These are phyloP conservation scores for Quercus wislizeni DNA, from an alignment of 306 rosid species.

Conservation along the genomic window DNA sequence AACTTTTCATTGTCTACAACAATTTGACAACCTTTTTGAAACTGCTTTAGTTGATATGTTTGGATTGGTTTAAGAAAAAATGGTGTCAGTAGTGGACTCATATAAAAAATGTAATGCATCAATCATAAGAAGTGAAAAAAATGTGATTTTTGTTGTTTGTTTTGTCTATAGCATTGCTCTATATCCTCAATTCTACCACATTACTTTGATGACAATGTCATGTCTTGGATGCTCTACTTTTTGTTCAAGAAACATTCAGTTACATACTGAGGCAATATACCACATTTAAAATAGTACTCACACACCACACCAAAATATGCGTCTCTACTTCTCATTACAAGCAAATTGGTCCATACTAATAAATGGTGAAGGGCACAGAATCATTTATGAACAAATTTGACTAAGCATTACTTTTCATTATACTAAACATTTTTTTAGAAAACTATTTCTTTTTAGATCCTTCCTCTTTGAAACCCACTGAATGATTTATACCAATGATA, in stretches of 20 bases:
- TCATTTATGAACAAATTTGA: neutral
- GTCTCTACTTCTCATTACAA: neutral
- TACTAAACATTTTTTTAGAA: slow-evolving; percentile 9
- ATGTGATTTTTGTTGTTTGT: neutral
- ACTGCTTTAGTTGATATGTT: no score
- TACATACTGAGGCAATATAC: no score
- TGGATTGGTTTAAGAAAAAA: no score
- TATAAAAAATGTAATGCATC: no score
- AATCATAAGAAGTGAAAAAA: no score
- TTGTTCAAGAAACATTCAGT: no score
- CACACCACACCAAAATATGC: neutral
- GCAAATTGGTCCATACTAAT: slow-evolving; percentile 2
- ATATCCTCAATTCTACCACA: neutral
- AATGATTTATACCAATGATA: neutral
- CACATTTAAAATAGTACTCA: no score
- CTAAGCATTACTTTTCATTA: neutral
- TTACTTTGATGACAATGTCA: neutral
- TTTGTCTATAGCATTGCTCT: neutral
- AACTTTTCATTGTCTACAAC: no score
- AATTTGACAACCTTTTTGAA: no score
- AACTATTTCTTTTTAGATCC: neutral
- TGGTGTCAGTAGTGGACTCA: no score
- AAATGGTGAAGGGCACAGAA: neutral
- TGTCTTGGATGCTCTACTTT: no score
- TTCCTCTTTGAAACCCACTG: neutral